Percentiles rank a stretch among this genome's conserved stretches.
phyloP scores from a whole-genome alignment of 2,329 filamentous ascomycete species.

The Arthrobotrys pseudoclavata region DNA sequence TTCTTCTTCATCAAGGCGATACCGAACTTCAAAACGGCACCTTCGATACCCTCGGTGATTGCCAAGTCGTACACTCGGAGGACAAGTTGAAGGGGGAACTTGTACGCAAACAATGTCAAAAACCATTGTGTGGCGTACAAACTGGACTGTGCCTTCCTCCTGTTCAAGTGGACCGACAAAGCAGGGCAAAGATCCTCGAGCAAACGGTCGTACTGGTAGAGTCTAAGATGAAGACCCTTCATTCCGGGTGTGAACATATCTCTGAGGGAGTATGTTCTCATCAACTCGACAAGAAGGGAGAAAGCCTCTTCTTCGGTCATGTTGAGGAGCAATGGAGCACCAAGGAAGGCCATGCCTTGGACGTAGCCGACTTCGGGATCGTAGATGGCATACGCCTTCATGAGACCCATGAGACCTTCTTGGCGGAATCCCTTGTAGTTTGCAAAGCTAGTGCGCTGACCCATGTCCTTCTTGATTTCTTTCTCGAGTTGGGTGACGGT shows the following conservation, averaged over 20 bases:
- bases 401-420: constrained; percentile 94
- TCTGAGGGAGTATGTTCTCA: constrained; percentile 95
- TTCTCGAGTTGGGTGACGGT: constrained; percentile 77
- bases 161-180: constrained; percentile 91
- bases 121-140: constrained; percentile 99
- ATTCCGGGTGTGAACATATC: constrained; percentile 96
- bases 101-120: constrained; percentile 96
- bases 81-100: constrained; percentile 95
- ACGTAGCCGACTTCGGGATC: constrained; percentile 96
- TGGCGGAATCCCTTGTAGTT: constrained; percentile 91
- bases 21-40: constrained; percentile 91
- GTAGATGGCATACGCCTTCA: constrained; percentile 96
- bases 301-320: constrained; percentile 99
- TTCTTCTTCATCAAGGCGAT: constrained; percentile 98
- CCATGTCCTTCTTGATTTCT: constrained; percentile 88
- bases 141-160: constrained; percentile 87
- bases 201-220: constrained; percentile 95
- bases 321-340: constrained; percentile 96
- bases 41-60: constrained; percentile 87
- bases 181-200: constrained; percentile 95
- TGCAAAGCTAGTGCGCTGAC: constrained; percentile 92
- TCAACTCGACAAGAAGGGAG: constrained; percentile 88
- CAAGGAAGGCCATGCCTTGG: constrained; percentile 98
- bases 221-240: constrained; percentile 91
- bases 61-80: constrained; percentile 97